Conservation (phyloP, 2,329 filamentous ascomycete genomes). For the Monosporascus sp. region DNA sequence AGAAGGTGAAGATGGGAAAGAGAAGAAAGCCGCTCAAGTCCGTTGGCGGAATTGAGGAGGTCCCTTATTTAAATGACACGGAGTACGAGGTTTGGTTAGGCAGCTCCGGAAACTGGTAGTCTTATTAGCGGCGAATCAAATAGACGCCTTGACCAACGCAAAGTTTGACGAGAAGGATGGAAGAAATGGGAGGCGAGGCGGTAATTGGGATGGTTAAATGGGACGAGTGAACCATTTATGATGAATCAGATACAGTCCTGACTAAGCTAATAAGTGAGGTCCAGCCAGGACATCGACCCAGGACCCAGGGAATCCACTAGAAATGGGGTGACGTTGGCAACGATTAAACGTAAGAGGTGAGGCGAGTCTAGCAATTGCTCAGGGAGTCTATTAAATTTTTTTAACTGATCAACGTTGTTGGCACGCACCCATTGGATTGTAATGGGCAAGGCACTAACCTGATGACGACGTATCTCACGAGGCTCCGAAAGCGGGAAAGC, state of each 20-base stretch:
- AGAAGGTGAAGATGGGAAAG: background rate
- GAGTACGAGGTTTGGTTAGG: background rate
- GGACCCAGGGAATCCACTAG: background rate
- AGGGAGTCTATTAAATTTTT: background rate
- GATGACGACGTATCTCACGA: background rate
- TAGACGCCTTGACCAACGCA: background rate
- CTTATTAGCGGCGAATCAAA: background rate
- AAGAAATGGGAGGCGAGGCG: background rate
- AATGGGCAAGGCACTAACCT: background rate
- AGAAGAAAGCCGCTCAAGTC: background rate
- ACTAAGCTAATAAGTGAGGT: background rate
- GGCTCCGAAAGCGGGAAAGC: background rate
- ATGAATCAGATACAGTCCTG: background rate
- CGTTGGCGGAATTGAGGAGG: background rate
- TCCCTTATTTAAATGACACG: background rate
- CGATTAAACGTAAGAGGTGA: background rate
- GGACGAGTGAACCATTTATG: background rate
- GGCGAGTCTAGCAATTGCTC: background rate
- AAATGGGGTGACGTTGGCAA: background rate
- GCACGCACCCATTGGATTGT: background rate
- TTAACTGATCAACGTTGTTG: background rate
- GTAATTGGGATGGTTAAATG: background rate
- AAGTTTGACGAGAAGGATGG: background rate
- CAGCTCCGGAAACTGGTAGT: background rate
- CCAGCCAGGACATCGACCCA: background rate